Conservation (phyloP, 768 basidiomycete genomes). For the Strobilomyces confusus region DNA sequence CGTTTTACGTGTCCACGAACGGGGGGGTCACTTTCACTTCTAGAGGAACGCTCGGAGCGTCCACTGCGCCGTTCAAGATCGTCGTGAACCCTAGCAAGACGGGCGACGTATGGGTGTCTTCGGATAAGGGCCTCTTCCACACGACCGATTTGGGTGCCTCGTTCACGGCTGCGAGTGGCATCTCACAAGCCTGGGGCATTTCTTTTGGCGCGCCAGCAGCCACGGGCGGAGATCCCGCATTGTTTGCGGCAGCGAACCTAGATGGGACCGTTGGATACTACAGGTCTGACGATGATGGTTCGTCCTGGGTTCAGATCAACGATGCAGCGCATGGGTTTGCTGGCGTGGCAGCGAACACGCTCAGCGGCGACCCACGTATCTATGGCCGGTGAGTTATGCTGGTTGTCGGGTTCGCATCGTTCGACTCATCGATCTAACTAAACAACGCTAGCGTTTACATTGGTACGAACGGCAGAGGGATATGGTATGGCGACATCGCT, state of each 20-base stretch:
- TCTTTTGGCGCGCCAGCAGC: constrained; percentile 2
- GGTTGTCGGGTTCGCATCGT: background rate
- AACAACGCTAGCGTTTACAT: constrained; percentile 7
- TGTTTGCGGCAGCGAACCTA: constrained; percentile 5
- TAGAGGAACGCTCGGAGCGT: constrained; percentile 1
- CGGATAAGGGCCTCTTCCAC: constrained; percentile 8
- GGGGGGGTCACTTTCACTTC: constrained; percentile 44
- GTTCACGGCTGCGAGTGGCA: background rate
- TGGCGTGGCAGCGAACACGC: constrained; percentile 40
- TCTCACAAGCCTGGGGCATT: constrained; percentile 7
- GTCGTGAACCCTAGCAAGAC: constrained; percentile 1
- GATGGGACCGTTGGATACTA: constrained; percentile 26
- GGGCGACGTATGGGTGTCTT: constrained; percentile 11
- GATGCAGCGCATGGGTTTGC: constrained; percentile 57
- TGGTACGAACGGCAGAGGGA: constrained; percentile 12
- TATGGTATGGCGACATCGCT: constrained; percentile 8
- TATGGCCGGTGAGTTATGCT: constrained; percentile 8
- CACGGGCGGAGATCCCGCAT: background rate
- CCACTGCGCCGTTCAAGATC: constrained; percentile 10
- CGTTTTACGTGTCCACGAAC: constrained; percentile 59
- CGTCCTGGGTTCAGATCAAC: constrained; percentile 57
- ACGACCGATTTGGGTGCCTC: background rate
- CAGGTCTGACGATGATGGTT: constrained; percentile 53
- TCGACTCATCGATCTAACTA: background rate
- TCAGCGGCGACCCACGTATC: constrained; percentile 36